These are phyloP conservation scores for Fusarium stilboides DNA, from an alignment of 2,329 filamentous ascomycete species.

Conservation along the genomic window DNA sequence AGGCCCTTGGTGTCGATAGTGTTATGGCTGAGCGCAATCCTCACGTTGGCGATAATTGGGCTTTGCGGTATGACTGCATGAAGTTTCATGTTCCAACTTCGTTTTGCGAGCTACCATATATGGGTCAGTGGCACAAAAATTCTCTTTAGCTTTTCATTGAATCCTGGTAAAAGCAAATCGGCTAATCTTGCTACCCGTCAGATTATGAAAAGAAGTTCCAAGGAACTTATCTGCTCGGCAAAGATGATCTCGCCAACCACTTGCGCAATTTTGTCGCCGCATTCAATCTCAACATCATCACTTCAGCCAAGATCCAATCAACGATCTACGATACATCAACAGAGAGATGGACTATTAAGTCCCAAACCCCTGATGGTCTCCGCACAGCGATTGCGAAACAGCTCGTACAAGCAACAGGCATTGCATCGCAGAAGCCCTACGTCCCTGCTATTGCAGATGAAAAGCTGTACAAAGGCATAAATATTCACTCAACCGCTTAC, in stretches of 20 bases:
- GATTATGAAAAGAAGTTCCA: slow-evolving; percentile 24
- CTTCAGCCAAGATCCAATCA: slow-evolving; percentile 9
- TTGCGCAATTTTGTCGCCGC: slow-evolving; percentile 5
- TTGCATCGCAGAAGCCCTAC: slow-evolving; percentile 31
- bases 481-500: slow-evolving; percentile 27
- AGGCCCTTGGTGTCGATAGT: slow-evolving; percentile 24
- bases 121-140: slow-evolving; percentile 7
- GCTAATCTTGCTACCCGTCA: neutral
- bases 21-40: slow-evolving; percentile 34
- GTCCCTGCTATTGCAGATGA: slow-evolving; percentile 9
- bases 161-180: too few relatives aligned
- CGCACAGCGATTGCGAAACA: slow-evolving; percentile 3
- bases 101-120: slow-evolving; percentile 31
- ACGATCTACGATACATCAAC: slow-evolving; percentile 17
- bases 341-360: slow-evolving; percentile 12
- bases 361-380: neutral
- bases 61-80: slow-evolving; percentile 32
- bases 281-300: slow-evolving; percentile 35
- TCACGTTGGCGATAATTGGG: slow-evolving; percentile 34
- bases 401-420: slow-evolving; percentile 32
- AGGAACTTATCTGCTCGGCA: slow-evolving; percentile 26
- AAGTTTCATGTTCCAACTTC: slow-evolving; percentile 39
- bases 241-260: slow-evolving; percentile 33
- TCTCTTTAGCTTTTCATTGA: too few relatives aligned
- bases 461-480: slow-evolving; percentile 21